phyloP scores from a whole-genome alignment of 2,329 filamentous ascomycete species.

The Exophiala sp. region DNA sequence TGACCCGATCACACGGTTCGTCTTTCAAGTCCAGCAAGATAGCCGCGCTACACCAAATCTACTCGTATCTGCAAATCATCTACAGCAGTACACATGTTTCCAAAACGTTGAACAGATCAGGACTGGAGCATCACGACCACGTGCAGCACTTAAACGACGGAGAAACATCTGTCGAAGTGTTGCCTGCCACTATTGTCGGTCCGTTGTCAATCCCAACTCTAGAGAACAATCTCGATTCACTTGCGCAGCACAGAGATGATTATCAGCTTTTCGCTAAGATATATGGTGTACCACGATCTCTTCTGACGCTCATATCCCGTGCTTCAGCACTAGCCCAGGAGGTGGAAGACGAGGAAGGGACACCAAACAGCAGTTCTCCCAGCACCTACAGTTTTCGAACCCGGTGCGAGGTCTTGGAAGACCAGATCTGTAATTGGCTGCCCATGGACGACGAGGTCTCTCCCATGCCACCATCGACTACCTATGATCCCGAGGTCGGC shows the following conservation, averaged over 20 bases:
- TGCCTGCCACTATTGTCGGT: not conserved
- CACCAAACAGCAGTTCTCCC: not conserved
- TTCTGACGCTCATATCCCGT: conserved; percentile 5
- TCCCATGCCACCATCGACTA: not conserved
- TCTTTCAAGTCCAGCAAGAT: conserved; percentile 11
- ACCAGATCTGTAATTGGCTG: conserved; percentile 6
- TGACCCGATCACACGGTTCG: not conserved
- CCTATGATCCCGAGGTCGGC: conserved; percentile 8
- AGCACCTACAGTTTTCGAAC: not conserved
- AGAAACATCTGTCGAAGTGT: not conserved
- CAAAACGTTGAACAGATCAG: not conserved
- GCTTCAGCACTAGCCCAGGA: conserved; percentile 5
- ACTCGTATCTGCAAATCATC: conserved; percentile 9
- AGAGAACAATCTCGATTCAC: not conserved
- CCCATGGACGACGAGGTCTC: conserved; percentile 3
- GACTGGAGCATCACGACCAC: not conserved
- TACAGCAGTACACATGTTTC: conserved; percentile 6
- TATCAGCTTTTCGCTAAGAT: conserved; percentile 5
- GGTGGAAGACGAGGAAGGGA: conserved; percentile 4
- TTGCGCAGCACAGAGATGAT: conserved; percentile 7
- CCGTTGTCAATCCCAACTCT: not conserved
- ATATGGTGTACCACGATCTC: conserved; percentile 9
- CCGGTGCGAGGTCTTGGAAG: conserved; percentile 6
- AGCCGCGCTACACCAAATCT: conserved; percentile 5
- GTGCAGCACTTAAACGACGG: not conserved